Evolutionary conservation across 169 alveolate genomes (phyloP).

Genomic region (Plasmodium coatneyi): DNA sequence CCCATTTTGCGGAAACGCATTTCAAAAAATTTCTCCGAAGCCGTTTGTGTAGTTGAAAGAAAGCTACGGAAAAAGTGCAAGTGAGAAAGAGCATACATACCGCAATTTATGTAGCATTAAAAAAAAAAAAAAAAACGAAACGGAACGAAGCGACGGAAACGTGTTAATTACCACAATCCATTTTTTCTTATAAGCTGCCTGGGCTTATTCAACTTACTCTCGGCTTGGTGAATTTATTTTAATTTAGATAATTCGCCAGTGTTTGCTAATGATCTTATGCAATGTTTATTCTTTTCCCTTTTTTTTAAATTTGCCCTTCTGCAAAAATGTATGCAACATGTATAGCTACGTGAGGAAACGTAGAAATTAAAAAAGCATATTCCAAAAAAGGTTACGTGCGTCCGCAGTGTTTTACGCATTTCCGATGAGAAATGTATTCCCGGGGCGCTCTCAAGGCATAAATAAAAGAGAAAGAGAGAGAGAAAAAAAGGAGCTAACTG

Average conservation of each 20-base stretch:
- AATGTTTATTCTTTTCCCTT: neutral
- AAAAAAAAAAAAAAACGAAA: neutral
- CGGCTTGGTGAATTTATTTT: neutral
- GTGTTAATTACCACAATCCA: neutral
- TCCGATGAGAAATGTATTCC: constrained; percentile 7
- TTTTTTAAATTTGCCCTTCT: constrained; percentile 9
- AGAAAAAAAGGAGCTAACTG: neutral
- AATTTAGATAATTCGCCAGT: neutral
- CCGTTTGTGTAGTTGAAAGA: neutral
- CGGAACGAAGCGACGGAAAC: neutral
- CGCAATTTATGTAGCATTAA: neutral
- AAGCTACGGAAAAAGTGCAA: neutral
- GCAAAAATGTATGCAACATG: constrained; percentile 8
- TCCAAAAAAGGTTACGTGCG: neutral
- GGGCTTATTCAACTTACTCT: constrained; percentile 1
- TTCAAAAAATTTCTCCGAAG: neutral
- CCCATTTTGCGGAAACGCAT: neutral
- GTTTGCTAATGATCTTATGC: neutral
- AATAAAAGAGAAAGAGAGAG: neutral
- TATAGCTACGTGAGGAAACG: neutral
- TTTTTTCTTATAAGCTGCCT: neutral
- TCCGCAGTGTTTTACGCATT: neutral
- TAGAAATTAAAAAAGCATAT: neutral
- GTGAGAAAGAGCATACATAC: neutral
- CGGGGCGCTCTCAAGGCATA: neutral